Evolutionary conservation across 441 rosid genomes (phyloP), one percentile per base, ranked within the genome.

Genomic region (Aleurites moluccanus): DNA sequence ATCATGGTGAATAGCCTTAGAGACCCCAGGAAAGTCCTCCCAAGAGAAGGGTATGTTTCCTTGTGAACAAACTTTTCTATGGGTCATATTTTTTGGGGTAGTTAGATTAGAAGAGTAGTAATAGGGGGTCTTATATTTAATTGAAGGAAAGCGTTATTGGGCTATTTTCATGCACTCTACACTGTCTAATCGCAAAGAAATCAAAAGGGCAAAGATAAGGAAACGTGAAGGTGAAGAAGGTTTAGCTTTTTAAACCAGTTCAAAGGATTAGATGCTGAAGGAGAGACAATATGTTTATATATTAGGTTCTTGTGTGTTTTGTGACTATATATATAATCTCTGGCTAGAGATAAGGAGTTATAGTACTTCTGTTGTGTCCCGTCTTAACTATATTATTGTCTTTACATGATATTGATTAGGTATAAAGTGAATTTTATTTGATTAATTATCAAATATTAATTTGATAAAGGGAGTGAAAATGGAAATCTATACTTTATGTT

Each of bases 11-110:
- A 16, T 53, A 72, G 75, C 40, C 73, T 84, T 89, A 49, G 90
- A 85, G 62, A 89, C 69, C 20, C 93, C 93, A 2, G 91, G 90
- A 20, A 73, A 79, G 75, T 83, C 82, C 73, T 89, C 93, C 91
- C 91, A 89, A 9, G 91, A 88, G 69, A 88, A 89, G 69, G 93
- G 91, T 73, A 89, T 73, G 82, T 73, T 84, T 33, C 93, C 90
- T 20, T 86, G 89, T 30, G 93, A 89, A 25, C 62, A 64, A 56
- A 82, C 81, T 70, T 86, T 88, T 50, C 84, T 72, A 64, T 81
- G 87, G 72, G 81, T 83, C 90, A 85, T 87, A 15, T 27, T 60
- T 49, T 27, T 30, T 2, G 23, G 20, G 59, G 61, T 10, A 9
- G 20, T n/a, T n/a, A 10, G 18, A 11, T 10, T 53, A 21, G 11